Evolutionary conservation across 164 flowering plant species (phyloP).

Genomic region (Platanus orientalis): DNA sequence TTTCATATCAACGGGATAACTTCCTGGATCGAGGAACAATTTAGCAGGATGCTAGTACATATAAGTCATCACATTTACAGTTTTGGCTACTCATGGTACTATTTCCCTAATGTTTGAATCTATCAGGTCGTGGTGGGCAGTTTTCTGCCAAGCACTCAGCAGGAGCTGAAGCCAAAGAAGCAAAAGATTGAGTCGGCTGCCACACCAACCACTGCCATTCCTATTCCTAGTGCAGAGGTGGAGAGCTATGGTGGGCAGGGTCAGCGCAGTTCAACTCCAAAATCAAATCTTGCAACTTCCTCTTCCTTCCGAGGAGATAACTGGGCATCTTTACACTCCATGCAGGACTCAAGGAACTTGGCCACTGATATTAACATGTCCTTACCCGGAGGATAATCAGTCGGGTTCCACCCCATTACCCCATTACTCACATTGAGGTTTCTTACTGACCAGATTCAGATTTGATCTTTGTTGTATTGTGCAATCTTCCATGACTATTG

Average conservation of each 20-base stretch:
- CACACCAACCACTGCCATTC: constrained; percentile 50
- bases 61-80: not conserved
- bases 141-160: constrained; percentile 74
- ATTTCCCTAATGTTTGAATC: not conserved
- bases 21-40: not conserved
- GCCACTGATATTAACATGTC: constrained; percentile 70
- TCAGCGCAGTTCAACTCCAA: constrained; percentile 27
- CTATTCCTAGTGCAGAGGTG: constrained; percentile 51
- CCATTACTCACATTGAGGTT: constrained; percentile 15
- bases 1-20: not conserved
- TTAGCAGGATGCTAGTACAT: not conserved
- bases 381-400: constrained; percentile 43
- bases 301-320: constrained; percentile 60
- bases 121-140: constrained; percentile 92
- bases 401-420: not conserved
- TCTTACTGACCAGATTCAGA: constrained; percentile 31
- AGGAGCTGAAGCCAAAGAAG: constrained; percentile 76
- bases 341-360: constrained; percentile 55
- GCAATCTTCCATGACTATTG: constrained; percentile 2
- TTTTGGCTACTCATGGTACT: too few species aligned
- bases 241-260: constrained; percentile 30
- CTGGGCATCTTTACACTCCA: constrained; percentile 59
- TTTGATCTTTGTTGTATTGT: constrained; percentile 10
- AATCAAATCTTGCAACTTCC: constrained; percentile 34
- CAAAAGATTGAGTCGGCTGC: constrained; percentile 44